Evolutionary conservation across 1,284 basidiomycete species (phyloP).

Genomic region (Sanghuangporus baumii): DNA sequence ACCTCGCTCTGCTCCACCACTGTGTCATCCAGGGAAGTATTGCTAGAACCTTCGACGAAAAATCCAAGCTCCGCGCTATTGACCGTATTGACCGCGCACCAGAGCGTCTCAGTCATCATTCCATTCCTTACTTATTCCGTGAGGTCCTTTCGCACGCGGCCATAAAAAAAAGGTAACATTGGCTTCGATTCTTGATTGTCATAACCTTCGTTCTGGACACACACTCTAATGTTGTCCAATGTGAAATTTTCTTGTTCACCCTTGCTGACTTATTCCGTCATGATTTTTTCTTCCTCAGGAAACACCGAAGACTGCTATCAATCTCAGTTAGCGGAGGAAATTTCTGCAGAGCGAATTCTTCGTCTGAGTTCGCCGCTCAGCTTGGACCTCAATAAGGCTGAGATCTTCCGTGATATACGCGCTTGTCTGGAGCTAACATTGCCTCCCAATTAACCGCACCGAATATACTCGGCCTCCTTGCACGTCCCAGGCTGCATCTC

Average conservation of each 20-base stretch:
- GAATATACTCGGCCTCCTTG: background rate
- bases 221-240: background rate
- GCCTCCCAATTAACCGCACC: background rate
- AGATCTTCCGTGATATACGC: background rate
- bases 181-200: background rate
- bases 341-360: background rate
- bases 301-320: background rate
- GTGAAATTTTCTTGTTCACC: background rate
- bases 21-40: background rate
- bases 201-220: background rate
- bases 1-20: background rate
- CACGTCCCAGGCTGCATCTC: background rate
- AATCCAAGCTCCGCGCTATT: background rate
- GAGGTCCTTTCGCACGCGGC: background rate
- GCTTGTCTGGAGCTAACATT: background rate
- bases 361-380: constrained; percentile 1
- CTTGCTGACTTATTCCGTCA: background rate
- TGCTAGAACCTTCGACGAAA: background rate
- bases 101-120: background rate
- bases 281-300: background rate
- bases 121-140: background rate
- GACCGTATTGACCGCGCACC: background rate
- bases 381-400: background rate
- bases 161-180: background rate
- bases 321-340: background rate